Evolutionary conservation across 2,329 filamentous ascomycete species (phyloP).

Genomic region (Aschersonia sp.): DNA sequence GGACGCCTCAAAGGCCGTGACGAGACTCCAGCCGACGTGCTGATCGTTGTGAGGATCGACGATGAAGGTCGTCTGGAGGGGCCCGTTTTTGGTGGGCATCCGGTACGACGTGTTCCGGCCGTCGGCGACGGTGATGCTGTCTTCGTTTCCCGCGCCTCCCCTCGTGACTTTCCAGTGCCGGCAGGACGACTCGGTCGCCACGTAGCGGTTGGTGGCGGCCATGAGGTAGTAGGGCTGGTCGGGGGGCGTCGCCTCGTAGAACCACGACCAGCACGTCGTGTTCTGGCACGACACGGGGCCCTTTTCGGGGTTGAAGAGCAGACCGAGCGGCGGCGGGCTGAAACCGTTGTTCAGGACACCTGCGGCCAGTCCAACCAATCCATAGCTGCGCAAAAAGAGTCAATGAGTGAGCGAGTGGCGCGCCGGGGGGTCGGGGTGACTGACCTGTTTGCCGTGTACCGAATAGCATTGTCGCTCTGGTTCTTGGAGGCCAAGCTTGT

Average conservation of each 20-base stretch:
- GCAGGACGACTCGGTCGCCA: conserved; percentile 16
- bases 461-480: conserved; percentile 15
- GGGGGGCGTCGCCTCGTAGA: conserved; percentile 17
- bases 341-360: conserved; percentile 3
- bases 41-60: conserved; percentile 12
- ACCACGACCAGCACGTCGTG: conserved; percentile 18
- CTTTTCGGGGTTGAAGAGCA: conserved; percentile 15
- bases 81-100: conserved; percentile 14
- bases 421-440: neutral
- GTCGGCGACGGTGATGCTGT: conserved; percentile 13
- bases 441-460: conserved; percentile 27
- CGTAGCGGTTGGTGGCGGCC: conserved; percentile 17
- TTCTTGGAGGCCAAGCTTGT: neutral
- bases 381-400: conserved; percentile 16
- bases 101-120: conserved; percentile 9
- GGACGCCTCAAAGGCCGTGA: conserved; percentile 24
- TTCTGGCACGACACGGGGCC: conserved; percentile 17
- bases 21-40: conserved; percentile 11
- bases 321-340: conserved; percentile 14
- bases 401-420: neutral
- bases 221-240: conserved; percentile 5
- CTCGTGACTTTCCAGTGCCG: conserved; percentile 13
- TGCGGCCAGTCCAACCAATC: conserved; percentile 19
- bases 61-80: conserved; percentile 21
- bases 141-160: conserved; percentile 15